Evolutionary conservation across 768 basidiomycete species (phyloP).

Genomic region (Lactarius quietus): DNA sequence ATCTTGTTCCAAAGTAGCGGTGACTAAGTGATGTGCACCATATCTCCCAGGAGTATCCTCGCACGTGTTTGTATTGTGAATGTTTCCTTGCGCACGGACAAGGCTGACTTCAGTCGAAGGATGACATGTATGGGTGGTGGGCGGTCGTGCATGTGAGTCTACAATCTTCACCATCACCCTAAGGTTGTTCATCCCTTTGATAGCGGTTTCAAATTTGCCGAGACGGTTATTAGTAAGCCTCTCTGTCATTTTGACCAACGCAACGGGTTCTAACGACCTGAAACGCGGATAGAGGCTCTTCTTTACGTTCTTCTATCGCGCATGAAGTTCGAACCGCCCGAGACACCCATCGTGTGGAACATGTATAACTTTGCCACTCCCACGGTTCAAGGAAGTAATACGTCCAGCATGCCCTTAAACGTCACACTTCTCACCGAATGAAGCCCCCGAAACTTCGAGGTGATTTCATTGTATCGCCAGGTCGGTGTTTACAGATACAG

Average conservation of each 20-base stretch:
- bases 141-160: constrained; percentile 33
- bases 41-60: constrained; percentile 26
- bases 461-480: background rate
- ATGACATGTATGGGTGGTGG: constrained; percentile 34
- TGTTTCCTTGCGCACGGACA: background rate
- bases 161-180: background rate
- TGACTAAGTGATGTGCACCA: too few species aligned
- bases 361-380: constrained; percentile 32
- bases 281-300: constrained; percentile 29
- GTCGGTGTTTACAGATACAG: background rate
- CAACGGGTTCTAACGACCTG: constrained; percentile 1
- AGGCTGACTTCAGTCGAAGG: constrained; percentile 18
- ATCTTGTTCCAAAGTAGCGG: too few species aligned
- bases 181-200: background rate
- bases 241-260: background rate
- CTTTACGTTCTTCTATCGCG: constrained; percentile 30
- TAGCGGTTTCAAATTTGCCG: constrained; percentile 25
- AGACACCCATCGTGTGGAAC: constrained; percentile 32
- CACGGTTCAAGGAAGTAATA: constrained; percentile 26
- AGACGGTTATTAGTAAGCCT: constrained; percentile 26
- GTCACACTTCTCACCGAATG: constrained; percentile 20
- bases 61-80: constrained; percentile 11
- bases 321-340: constrained; percentile 30
- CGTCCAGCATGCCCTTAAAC: constrained; percentile 30
- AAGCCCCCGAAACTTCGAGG: background rate